Percentiles rank a stretch among this genome's conserved stretches.
Evolutionary conservation across 768 basidiomycete genomes (phyloP).

Genomic region (Gelatoporia subvermispora): DNA sequence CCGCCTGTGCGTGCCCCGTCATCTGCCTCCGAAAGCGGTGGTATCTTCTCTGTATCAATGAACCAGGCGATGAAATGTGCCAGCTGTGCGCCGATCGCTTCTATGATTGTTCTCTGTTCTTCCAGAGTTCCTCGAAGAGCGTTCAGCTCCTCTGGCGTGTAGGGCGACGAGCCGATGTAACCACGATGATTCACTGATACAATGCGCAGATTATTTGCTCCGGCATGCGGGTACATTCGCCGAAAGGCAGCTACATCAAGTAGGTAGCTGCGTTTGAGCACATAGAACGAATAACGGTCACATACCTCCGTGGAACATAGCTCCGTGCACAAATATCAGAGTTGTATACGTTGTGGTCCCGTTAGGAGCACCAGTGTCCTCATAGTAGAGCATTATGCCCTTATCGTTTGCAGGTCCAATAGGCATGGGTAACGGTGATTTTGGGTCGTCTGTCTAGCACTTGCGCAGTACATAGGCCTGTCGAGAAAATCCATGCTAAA

Average conservation of each 20-base stretch:
- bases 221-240: constrained; percentile 16
- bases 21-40: neutral
- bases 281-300: neutral
- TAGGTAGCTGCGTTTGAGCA: neutral
- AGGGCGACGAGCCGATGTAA: constrained; percentile 22
- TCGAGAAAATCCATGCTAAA: too few relatives aligned
- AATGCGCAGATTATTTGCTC: constrained; percentile 16
- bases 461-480: too few relatives aligned
- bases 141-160: constrained; percentile 14
- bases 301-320: constrained; percentile 14
- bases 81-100: constrained; percentile 6
- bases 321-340: constrained; percentile 11
- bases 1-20: constrained; percentile 11
- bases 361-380: constrained; percentile 11
- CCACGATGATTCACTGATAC: constrained; percentile 23
- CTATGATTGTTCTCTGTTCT: neutral
- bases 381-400: constrained; percentile 12
- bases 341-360: constrained; percentile 6
- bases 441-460: too few relatives aligned
- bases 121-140: neutral
- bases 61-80: constrained; percentile 14
- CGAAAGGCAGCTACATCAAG: constrained; percentile 9
- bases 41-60: constrained; percentile 8
- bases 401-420: constrained; percentile 8
- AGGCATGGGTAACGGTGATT: constrained; percentile 5